Base-by-base conservation (phyloP, 306 rosid species). In the Cicer chorassanicum region DNA sequence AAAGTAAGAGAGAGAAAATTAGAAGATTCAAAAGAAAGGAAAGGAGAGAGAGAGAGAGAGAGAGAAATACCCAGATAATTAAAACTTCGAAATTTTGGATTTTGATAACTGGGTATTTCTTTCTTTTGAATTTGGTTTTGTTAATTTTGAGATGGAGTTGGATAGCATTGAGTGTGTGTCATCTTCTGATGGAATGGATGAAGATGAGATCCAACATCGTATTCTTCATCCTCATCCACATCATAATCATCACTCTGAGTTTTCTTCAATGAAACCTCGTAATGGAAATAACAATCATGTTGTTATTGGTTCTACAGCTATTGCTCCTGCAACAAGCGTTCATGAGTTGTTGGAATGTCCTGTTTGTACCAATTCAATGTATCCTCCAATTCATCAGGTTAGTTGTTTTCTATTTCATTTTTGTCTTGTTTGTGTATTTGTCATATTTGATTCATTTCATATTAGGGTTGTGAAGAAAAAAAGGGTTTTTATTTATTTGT, bases 341-440 rank as follows among this genome's bases (percentile, higher is more conserved):
- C 96, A 91, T 57, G 96, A 90, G 76, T 80, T 90, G 89, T 91
- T 90, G 1, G 93, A 90, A 79, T 90, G 93, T 84, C 93, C 93
- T 1, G 96, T 91, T 75, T 91, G 96, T 48, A 91, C 96, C 70
- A 91, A 91, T 81, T 91, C 96, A 41, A 91, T 91, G 96, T 91
- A 91, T 75, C 96, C 96, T 8, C 96, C 96, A 44, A 91, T 91
- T 38, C 91, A 91, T 77, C 96, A 90, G 96, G 96, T 90, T 42
- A 7, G 72, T 15, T 63, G 4, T 54, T 64, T 9, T 90, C 18
- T 13, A 65, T 38, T 55, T 8, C 50, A 59, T 45, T 54, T 66
- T 3, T 15, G 2, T 14, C 38, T 80, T 45, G n/a, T 39, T 50
- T 60, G 42, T 56, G 24, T 74, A 61, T 51, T 18, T 16, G 38